Evolutionary conservation across 805 yeast species (phyloP).

Genomic region (Priceomyces castillae): DNA sequence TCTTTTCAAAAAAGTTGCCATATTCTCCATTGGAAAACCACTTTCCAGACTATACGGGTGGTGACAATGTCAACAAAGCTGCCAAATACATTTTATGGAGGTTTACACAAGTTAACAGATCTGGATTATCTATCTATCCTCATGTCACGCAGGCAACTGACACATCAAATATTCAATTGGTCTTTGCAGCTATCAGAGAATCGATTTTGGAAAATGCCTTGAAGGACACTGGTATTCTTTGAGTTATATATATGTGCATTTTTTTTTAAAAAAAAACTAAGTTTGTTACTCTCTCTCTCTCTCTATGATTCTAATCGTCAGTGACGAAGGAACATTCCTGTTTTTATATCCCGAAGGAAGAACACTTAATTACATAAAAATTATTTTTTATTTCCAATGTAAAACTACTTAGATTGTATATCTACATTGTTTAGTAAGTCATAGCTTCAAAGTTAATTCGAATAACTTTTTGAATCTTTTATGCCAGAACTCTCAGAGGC

Average conservation of each 20-base stretch:
- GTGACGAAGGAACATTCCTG: background rate
- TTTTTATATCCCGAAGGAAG: background rate
- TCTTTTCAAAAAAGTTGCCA: constrained; percentile 81
- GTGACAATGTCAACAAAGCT: constrained; percentile 84
- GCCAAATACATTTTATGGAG: constrained; percentile 91
- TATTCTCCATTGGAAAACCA: constrained; percentile 76
- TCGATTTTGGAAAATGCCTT: constrained; percentile 73
- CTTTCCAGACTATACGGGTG: constrained; percentile 91
- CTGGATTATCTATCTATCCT: constrained; percentile 79
- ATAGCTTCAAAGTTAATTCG: background rate
- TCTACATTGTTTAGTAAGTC: background rate
- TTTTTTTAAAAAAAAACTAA: background rate
- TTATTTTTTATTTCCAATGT: background rate
- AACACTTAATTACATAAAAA: background rate
- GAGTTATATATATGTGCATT: background rate
- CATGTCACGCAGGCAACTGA: constrained; percentile 95
- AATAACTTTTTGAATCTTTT: background rate
- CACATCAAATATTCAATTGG: constrained; percentile 82
- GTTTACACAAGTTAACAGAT: constrained; percentile 78
- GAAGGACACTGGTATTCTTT: constrained; percentile 71
- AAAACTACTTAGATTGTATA: background rate
- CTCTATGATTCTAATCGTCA: background rate
- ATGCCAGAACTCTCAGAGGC: background rate
- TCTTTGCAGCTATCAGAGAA: constrained; percentile 80
- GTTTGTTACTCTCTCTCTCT: background rate